Evolutionary conservation across 495 filamentous ascomycete species (phyloP), one percentile per base, ranked within the genome.

Genomic region (Penicillium mononematosum): DNA sequence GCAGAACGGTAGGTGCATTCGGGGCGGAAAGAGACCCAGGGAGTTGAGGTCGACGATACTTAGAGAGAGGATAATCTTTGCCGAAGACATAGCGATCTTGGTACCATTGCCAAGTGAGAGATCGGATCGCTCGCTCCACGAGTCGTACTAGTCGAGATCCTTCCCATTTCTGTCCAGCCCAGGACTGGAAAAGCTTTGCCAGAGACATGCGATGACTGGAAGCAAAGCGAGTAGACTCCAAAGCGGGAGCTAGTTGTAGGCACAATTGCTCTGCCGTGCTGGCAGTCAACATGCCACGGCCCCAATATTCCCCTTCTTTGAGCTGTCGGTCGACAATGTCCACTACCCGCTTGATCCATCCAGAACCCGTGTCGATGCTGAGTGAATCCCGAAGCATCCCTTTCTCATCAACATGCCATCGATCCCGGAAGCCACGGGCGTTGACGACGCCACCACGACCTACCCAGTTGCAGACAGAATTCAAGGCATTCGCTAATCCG

Each of bases 321-420:
- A 98, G 85, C 68, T 98, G 94, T 43, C 89, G 93, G 55, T 88
- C 88, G 20, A 98, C 93, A 59, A 98, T 96, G 46, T 91, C 84
- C 29, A 98, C 91, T n/a, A 98, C 94, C 25, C 90, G 84, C 70
- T 92, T 90, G 76, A 98, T 95, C 85, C 96, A 92, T 3, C 94
- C 94, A 56, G 83, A 82, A 46, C 85, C 82, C 0, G 64, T 75
- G 36, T 77, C 77, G 36, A 80, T 82, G 14, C 72, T 78, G 61
- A 76, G 83, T 1, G 86, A 85, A 70, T 98, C 93, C 24, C 84
- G 80, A 34, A 98, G 81, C 83, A 90, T 88, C 24, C 91, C 92
- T 22, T 86, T 79, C 1, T 93, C 88, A 63, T 94, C 86, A 39
- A 99, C 91, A 67, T 99, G 94, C 92, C 92, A 98, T 38, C 92